Evolutionary conservation across 768 basidiomycete species (phyloP), one percentile per base, ranked within the genome.

Genomic region (Hygrocybe punicea): DNA sequence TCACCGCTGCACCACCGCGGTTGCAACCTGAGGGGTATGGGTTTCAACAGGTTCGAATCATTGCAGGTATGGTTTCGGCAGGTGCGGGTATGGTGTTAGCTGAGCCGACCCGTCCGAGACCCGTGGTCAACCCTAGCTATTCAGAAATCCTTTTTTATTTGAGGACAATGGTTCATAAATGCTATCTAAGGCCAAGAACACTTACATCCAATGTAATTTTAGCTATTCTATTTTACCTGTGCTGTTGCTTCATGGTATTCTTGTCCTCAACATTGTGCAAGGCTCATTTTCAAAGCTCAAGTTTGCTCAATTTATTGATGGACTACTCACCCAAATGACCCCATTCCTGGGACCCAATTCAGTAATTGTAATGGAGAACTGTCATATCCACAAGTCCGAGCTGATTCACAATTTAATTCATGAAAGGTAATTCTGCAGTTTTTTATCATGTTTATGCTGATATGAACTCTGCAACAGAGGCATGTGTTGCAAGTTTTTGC

Each of bases 341-440:
- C 70, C 68, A 9, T 76, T 58, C 39, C 72, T 69, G 19, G 53
- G 13, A 4, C 39, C 42, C 10, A 65, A 66, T 35, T 72, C 67
- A 11, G 72, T 76, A 10, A 59, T 76, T 40, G 62, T 75, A 9
- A 64, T 69, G 53, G 72, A 76, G 50, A 76, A 75, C 60, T 70
- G 65, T 25, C 60, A 57, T 17, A 66, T 66, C 1, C 73, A 74
- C 56, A 65, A 73, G 25, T 61, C 59, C 24, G 61, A 69, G 37
- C 60, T 51, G 9, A 52, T 67, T 24, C 51, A 57, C 10, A 66
- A 58, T 21, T 62, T 71, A 23, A 51, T 62, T 55, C 62, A 70
- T 40, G 62, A 37, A 23, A 57, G 57, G 51, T 60, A 49, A 29
- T 46, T 34, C 40, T 47, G 16, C 17, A 35, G 55, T 55, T 19